A percentile compares a stretch with the other conserved stretches of the same genome.
These are phyloP conservation scores for Gossypium laxum DNA, from an alignment of 441 rosid genomes.

Conservation along the genomic window DNA sequence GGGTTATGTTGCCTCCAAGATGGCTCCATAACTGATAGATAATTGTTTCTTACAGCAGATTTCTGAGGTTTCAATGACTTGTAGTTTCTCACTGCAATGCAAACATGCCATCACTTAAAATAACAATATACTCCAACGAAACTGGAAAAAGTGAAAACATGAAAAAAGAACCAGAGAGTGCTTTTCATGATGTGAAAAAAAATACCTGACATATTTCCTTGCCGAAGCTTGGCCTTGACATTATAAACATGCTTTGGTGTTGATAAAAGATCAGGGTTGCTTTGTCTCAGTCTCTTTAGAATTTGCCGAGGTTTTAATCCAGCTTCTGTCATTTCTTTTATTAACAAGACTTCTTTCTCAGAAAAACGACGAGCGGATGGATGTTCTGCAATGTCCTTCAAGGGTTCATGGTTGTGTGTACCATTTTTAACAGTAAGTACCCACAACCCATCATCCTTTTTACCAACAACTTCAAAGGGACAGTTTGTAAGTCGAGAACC, in stretches of 20 bases:
- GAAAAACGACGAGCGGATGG: constrained; percentile 43
- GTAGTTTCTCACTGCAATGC: constrained; percentile 39
- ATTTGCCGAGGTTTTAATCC: constrained; percentile 47
- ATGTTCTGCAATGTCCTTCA: constrained; percentile 36
- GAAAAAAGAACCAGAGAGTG: not conserved
- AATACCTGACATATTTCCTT: constrained; percentile 35
- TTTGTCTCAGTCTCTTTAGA: constrained; percentile 37
- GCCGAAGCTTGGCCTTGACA: constrained; percentile 44
- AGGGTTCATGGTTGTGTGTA: constrained; percentile 39
- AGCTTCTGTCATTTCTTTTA: constrained; percentile 47
- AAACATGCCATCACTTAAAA: constrained; percentile 9
- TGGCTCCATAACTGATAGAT: constrained; percentile 33
- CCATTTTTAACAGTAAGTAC: constrained; percentile 37
- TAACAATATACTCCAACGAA: not conserved
- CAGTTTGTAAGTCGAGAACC: constrained; percentile 43
- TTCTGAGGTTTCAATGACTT: constrained; percentile 41
- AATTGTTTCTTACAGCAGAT: constrained; percentile 30
- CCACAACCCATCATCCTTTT: constrained; percentile 43
- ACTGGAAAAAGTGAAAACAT: not conserved
- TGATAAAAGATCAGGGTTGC: constrained; percentile 39
- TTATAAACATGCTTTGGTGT: constrained; percentile 50
- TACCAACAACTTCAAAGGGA: constrained; percentile 40
- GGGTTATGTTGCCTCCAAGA: constrained; percentile 43
- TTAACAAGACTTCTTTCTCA: constrained; percentile 34
- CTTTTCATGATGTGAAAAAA: not conserved